Evolutionary conservation across 805 yeast species (phyloP).

Genomic region (Pichia heedii): DNA sequence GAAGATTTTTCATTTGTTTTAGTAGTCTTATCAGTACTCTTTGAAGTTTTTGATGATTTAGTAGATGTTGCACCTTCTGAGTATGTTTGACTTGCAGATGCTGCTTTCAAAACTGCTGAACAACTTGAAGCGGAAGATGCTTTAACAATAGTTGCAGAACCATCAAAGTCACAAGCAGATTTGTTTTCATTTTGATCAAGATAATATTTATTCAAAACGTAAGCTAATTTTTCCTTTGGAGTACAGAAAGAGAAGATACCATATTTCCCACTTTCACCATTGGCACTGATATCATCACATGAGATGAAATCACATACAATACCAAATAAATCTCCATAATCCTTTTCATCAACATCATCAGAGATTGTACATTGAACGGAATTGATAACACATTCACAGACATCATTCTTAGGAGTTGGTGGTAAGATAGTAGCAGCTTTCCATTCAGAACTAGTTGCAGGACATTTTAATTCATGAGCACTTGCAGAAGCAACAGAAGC

Average conservation of each 20-base stretch:
- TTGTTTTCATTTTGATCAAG: constrained; percentile 32
- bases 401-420: constrained; percentile 62
- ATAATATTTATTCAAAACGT: constrained; percentile 57
- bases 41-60: constrained; percentile 8
- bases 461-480: constrained; percentile 35
- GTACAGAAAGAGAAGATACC: constrained; percentile 72
- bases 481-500: constrained; percentile 29
- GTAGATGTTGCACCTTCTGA: constrained; percentile 17
- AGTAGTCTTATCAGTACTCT: constrained; percentile 9
- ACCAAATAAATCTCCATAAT: constrained; percentile 54
- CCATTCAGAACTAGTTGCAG: constrained; percentile 50
- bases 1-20: constrained; percentile 18
- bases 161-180: constrained; percentile 63
- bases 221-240: constrained; percentile 60
- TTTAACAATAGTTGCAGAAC: constrained; percentile 51
- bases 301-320: constrained; percentile 47
- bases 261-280: constrained; percentile 58
- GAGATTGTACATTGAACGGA: constrained; percentile 54
- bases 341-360: constrained; percentile 38
- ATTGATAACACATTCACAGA: constrained; percentile 53
- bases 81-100: constrained; percentile 18
- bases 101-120: constrained; percentile 31
- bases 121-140: constrained; percentile 37
- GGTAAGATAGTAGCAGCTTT: constrained; percentile 59
- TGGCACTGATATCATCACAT: constrained; percentile 52